Percentiles rank a stretch among this genome's conserved stretches.
These are phyloP conservation scores for Lasiodiplodia citricola DNA, from an alignment of 2,329 filamentous ascomycete species.

Conservation along the genomic window DNA sequence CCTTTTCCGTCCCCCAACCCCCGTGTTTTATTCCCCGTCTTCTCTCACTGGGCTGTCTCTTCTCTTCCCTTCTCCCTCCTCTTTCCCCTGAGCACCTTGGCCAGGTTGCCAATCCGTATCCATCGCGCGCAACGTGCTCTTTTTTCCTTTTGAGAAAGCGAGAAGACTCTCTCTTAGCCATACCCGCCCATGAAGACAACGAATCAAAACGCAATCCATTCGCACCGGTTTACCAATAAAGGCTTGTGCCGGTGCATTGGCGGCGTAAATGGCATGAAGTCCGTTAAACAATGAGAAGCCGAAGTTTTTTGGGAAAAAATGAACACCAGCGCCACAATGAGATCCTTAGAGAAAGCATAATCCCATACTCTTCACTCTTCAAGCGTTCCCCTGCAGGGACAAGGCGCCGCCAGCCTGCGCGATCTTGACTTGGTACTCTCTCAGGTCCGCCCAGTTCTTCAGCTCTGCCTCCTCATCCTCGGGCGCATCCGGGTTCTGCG, in stretches of 20 bases:
- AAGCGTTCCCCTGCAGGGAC: conserved; percentile 11
- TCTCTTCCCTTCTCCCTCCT: not conserved
- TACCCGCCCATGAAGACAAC: not conserved
- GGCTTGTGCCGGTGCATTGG: not conserved
- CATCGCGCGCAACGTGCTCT: not conserved
- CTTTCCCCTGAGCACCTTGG: not conserved
- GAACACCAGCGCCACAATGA: conserved; percentile 9
- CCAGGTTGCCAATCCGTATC: not conserved
- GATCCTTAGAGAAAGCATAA: not conserved
- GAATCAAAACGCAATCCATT: not conserved
- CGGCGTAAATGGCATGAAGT: not conserved
- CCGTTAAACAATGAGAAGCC: not conserved
- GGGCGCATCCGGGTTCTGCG: conserved; percentile 32
- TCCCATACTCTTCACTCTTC: not conserved
- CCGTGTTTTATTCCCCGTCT: not conserved
- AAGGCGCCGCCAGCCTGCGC: conserved; percentile 63
- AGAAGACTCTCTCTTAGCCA: not conserved
- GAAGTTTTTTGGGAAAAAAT: not conserved
- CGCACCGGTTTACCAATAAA: not conserved
- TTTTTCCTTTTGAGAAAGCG: not conserved
- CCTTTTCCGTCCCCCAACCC: not conserved
- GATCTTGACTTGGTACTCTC: conserved; percentile 78
- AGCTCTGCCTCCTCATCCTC: conserved; percentile 77
- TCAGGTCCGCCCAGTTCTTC: conserved; percentile 76
- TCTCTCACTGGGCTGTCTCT: not conserved